Conservation (phyloP, 441 rosid species). For the Erodium moschatum region DNA sequence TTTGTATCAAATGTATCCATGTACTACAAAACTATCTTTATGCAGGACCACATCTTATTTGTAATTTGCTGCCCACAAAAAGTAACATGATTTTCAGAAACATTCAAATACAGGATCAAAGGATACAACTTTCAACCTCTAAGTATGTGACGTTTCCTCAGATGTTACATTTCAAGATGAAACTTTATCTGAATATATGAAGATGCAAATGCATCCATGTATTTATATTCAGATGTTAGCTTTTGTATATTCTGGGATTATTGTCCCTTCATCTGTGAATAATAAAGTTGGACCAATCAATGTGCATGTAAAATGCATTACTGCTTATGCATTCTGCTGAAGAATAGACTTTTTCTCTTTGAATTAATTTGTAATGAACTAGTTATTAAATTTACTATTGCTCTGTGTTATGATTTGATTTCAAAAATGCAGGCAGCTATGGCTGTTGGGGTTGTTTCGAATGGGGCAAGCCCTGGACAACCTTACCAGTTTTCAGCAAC, state of each 20-base stretch:
- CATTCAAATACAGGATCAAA: background rate
- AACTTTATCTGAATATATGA: background rate
- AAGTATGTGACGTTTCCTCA: background rate
- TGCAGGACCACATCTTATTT: no score
- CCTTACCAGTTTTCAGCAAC: slow-evolving; percentile 40
- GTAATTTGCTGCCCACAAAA: background rate
- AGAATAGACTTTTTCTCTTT: background rate
- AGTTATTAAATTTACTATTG: background rate
- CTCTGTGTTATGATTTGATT: background rate
- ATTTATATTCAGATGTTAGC: background rate
- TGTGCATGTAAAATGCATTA: background rate
- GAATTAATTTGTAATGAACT: background rate
- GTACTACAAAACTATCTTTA: no score
- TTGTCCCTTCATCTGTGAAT: background rate
- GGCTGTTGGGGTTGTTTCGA: slow-evolving; percentile 42
- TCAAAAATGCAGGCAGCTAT: slow-evolving; percentile 52
- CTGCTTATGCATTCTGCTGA: background rate
- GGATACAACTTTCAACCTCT: background rate
- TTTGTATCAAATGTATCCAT: no score
- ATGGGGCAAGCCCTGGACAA: slow-evolving; percentile 32
- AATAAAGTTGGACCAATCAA: background rate
- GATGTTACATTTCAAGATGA: background rate
- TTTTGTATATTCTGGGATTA: background rate
- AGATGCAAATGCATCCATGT: background rate
- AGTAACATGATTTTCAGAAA: background rate